Percentiles rank a stretch among this genome's conserved stretches.
phyloP scores from a whole-genome alignment of 2,329 filamentous ascomycete genomes.

The Aspergillus glaucus region DNA sequence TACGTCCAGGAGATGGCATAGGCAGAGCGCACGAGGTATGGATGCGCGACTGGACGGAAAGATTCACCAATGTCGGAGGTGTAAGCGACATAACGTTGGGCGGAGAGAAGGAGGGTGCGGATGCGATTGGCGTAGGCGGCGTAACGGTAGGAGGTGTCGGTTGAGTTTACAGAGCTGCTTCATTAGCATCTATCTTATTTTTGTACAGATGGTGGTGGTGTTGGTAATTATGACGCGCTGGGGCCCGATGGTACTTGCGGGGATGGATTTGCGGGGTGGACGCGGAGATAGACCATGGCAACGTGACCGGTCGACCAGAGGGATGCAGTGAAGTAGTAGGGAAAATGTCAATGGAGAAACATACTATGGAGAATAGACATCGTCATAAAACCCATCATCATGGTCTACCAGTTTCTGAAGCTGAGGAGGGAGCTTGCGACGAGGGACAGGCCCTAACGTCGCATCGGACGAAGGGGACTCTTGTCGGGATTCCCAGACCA shows the following conservation, averaged over 20 bases:
- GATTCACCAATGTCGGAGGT: slow-evolving; percentile 95
- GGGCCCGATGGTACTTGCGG: too few relatives aligned
- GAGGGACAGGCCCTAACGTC: slow-evolving; percentile 36
- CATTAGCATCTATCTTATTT: neutral
- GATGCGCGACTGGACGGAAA: slow-evolving; percentile 88
- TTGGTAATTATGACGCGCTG: too few relatives aligned
- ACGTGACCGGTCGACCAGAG: neutral
- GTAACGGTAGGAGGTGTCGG: slow-evolving; percentile 80
- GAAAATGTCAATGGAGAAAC: slow-evolving; percentile 27
- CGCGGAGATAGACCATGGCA: too few relatives aligned
- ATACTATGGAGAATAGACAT: slow-evolving; percentile 72
- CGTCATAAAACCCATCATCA: slow-evolving; percentile 70
- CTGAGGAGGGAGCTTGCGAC: slow-evolving; percentile 48
- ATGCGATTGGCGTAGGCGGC: slow-evolving; percentile 83
- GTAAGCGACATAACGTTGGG: slow-evolving; percentile 94
- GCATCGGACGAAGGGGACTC: slow-evolving; percentile 14
- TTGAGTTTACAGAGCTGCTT: slow-evolving; percentile 66
- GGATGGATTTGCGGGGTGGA: too few relatives aligned
- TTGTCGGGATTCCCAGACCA: slow-evolving; percentile 28
- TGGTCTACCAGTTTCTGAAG: slow-evolving; percentile 52
- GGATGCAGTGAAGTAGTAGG: neutral
- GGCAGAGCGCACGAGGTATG: slow-evolving; percentile 69
- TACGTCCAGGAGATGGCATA: slow-evolving; percentile 94
- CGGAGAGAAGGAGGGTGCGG: slow-evolving; percentile 79
- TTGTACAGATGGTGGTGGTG: neutral